A percentile compares a stretch with the other conserved stretches of the same genome.
phyloP scores from a whole-genome alignment of 1,139 yeast species.

The Blastobotrys indianensis region DNA sequence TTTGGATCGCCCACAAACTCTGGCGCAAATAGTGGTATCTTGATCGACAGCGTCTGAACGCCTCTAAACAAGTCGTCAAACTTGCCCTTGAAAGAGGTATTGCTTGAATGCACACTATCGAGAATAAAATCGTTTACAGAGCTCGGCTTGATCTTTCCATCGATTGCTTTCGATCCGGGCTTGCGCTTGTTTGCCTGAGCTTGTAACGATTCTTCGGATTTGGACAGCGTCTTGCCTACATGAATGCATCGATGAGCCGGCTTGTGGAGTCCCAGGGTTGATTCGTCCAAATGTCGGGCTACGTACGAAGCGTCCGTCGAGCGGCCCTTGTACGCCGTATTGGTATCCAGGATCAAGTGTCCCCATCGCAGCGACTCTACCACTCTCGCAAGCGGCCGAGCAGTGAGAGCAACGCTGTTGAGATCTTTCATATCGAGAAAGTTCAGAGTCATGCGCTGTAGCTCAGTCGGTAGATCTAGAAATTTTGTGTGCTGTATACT shows the following conservation, averaged over 20 bases:
- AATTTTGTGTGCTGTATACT: too few relatives aligned
- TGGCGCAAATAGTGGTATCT: constrained; percentile 1
- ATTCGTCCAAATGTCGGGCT: constrained; percentile 5
- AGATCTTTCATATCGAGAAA: background rate
- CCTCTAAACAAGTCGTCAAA: constrained; percentile 2
- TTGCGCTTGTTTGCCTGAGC: too few relatives aligned
- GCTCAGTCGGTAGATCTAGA: constrained; percentile 2
- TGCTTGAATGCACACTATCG: background rate
- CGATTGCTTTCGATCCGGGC: too few relatives aligned
- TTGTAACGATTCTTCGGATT: too few relatives aligned
- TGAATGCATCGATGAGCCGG: background rate
- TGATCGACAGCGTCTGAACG: constrained; percentile 1
- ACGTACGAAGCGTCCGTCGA: background rate
- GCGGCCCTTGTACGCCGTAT: background rate
- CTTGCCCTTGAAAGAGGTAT: background rate
- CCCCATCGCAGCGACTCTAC: constrained; percentile 6
- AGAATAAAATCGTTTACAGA: constrained; percentile 1
- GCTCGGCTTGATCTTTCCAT: background rate
- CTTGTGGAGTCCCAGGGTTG: background rate
- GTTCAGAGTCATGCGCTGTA: background rate
- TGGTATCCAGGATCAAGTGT: constrained; percentile 4
- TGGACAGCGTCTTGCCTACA: background rate
- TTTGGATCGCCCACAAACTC: constrained; percentile 1
- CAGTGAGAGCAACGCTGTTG: background rate
- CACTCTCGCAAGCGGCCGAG: background rate